A percentile compares a stretch with the other conserved stretches of the same genome.
Evolutionary conservation across 192 early-diverging fungal genomes (phyloP).

Genomic region (Bifiguratus adelaidae): DNA sequence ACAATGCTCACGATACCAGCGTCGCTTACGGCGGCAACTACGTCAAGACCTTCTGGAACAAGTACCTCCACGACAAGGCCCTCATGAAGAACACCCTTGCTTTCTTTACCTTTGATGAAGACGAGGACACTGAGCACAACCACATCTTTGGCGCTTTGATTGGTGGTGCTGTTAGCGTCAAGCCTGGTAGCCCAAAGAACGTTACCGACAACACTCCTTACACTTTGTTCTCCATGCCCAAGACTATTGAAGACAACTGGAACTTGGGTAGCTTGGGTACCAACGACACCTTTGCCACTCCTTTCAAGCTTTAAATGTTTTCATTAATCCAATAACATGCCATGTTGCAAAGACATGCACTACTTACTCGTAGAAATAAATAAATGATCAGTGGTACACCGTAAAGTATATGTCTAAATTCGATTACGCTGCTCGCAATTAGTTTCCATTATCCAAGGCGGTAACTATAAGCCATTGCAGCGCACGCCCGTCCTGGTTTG

Average conservation of each 20-base stretch:
- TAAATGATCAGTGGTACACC: too few species aligned
- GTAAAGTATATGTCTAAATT: too few species aligned
- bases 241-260: constrained; percentile 40
- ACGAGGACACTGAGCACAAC: constrained; percentile 1
- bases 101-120: constrained; percentile 2
- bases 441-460: too few species aligned
- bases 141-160: constrained; percentile 1
- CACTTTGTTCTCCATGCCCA: constrained; percentile 32
- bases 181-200: neutral
- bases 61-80: neutral
- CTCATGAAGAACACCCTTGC: constrained; percentile 4
- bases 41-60: constrained; percentile 1
- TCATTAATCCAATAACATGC: neutral
- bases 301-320: constrained; percentile 12
- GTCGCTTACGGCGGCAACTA: neutral
- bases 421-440: too few species aligned
- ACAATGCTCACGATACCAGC: constrained; percentile 7
- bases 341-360: too few species aligned
- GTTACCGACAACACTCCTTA: constrained; percentile 26
- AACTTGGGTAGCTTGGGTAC: constrained; percentile 22
- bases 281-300: constrained; percentile 25
- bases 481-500: too few species aligned
- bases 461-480: too few species aligned
- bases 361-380: too few species aligned
- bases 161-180: constrained; percentile 1